phyloP scores from a whole-genome alignment of 2,329 filamentous ascomycete species.

The Trichoderma brevicompactum region DNA sequence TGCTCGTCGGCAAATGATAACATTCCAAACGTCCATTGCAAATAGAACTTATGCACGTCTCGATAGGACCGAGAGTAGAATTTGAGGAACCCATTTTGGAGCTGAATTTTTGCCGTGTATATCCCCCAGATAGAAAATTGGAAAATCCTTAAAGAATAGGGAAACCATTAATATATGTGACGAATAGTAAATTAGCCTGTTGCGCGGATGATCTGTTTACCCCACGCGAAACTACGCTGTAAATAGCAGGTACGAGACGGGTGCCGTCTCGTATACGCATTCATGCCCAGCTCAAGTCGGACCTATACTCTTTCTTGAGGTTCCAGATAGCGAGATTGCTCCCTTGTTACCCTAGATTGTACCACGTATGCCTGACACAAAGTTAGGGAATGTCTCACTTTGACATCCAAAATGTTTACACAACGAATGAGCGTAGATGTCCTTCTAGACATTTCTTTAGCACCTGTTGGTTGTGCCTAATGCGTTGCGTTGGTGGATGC shows the following conservation, averaged over 20 bases:
- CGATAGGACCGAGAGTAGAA: conserved; percentile 46
- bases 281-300: background rate
- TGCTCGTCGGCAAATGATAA: conserved; percentile 16
- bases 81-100: conserved; percentile 34
- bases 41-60: conserved; percentile 52
- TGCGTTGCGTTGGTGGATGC: too few relatives aligned
- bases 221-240: background rate
- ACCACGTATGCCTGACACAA: background rate
- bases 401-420: too few relatives aligned
- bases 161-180: background rate
- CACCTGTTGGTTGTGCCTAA: too few relatives aligned
- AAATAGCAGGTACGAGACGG: background rate
- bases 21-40: conserved; percentile 52
- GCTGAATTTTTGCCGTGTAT: background rate
- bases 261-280: background rate
- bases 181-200: background rate
- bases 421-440: background rate
- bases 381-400: background rate
- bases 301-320: background rate
- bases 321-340: conserved; percentile 4
- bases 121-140: background rate
- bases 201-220: background rate
- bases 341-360: background rate
- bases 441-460: background rate
- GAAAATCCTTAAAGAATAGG: background rate